Evolutionary conservation across 2,329 filamentous ascomycete genomes (phyloP), one percentile per base, ranked within the genome.

Genomic region (Scedosporium dehoogii): DNA sequence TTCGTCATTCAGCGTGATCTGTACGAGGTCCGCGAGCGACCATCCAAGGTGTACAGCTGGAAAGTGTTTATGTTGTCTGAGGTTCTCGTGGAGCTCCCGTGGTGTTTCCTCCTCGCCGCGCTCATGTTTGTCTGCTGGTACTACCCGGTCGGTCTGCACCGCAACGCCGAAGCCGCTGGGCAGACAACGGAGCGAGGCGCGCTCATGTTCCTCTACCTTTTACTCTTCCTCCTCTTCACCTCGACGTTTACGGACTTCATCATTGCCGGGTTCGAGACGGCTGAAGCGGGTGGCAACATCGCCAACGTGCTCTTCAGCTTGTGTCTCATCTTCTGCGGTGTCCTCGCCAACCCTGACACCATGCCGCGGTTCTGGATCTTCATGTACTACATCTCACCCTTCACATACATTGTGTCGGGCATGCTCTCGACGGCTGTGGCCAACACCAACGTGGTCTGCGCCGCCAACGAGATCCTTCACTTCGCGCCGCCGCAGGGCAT

Each of bases 1-100:
- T 96, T 96, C 68, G 88, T 94, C 68, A 85, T 87, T 25, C 90
- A 94, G 69, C 85, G 91, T 60, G 85, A 87, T 12, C 79, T 96
- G 0, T 96, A 94, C 73, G 91, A 96, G 75, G 89, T 89, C 38
- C 89, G 90, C 59, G 91, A 96, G 75, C 85, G 90, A 3, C 91
- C 91, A 0, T 90, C 88, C 59, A 93, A 92, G 76, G 85, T 90
- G 0, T 96, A 96, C 74, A 86, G 85, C 60, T 96, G 91, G 91
- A 86, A 89, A 71, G 85, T 91, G 4, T 96, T 96, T 71, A 90
- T 96, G 81, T 77, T 93, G 33, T 85, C 88, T 63, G 90, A 92
- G 73, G 89, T 96, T 66, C 76, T 92, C 33, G 90, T 93, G 64
- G 92, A 96, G 73, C 77, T 96, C 2, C 90, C 91, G 0, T 96